Evolutionary conservation across 371 early-diverging fungal genomes (phyloP), one percentile per base, ranked within the genome.

Genomic region (Fennellomyces sp.): DNA sequence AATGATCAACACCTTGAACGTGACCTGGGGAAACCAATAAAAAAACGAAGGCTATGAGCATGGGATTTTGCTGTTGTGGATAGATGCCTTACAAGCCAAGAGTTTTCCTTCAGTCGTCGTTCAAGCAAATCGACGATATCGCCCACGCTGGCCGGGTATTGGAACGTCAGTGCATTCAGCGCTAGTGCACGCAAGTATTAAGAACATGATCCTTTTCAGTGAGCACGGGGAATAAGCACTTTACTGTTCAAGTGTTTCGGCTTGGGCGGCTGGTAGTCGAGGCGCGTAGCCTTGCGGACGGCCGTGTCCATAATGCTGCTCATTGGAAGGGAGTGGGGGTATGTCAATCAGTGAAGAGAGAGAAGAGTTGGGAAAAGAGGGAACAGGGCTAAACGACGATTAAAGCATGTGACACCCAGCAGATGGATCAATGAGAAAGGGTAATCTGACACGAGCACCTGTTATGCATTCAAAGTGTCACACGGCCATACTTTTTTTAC

Each of bases 1-100:
- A 28, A 94, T 78, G 45, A 92, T 80, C 27, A 95, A 76, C 0
- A 93, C 84, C 70, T 96, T 96, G 83, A 94, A 93, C 6, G 89
- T 90, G 17, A 91, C 85, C 95, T 94, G 72, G 13, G 29, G 15
- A 45, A 45, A 21, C 33, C 13, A 15, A 52, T 13, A 65, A 57
- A 51, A 42, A 56, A 12, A 29, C 23, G 33, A 39, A 52, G 0
- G 35, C n/a, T 1, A 13, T 28, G 31, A 27, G 25, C 13, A 13
- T 11, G 42, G 31, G 26, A 35, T 33, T 33, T 33, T 33, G 35
- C 35, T 13, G 35, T 33, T 6, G 13, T 33, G 35, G 35, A 8
- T 33, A 6, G 35, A 19, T 15, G 27, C 38, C 66, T 58, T 84
- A 92, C 92, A 68, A 91, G 85, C 94, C 94, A 94, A 63, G 88